Evolutionary conservation across 345 rosid genomes (phyloP).

Genomic region (Murraya koenigii): DNA sequence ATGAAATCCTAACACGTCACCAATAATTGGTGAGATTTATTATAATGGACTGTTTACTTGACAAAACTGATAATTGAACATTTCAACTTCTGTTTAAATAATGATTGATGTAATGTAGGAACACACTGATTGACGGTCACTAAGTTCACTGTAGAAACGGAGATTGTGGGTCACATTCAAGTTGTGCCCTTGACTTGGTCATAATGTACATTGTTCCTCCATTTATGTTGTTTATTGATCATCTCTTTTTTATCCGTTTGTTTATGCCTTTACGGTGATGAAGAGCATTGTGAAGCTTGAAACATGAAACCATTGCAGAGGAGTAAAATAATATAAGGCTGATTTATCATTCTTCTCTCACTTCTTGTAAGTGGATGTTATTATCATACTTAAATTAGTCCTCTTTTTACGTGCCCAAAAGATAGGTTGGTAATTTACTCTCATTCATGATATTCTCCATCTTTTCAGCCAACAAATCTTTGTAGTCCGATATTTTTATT

Average conservation of each 20-base stretch:
- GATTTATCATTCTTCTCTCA: neutral
- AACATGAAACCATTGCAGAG: neutral
- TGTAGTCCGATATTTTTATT: neutral
- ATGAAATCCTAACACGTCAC: neutral
- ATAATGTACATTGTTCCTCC: neutral
- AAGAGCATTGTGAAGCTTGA: neutral
- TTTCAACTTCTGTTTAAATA: neutral
- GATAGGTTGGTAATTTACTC: neutral
- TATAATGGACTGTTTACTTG: neutral
- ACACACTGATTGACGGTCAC: neutral
- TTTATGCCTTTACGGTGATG: neutral
- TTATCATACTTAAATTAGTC: neutral
- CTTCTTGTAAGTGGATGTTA: neutral
- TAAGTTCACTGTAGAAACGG: neutral
- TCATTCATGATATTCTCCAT: neutral
- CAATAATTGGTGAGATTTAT: neutral
- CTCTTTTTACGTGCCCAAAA: neutral
- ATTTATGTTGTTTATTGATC: neutral
- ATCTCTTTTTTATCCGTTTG: neutral
- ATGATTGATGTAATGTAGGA: neutral
- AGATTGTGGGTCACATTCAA: neutral
- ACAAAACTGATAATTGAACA: neutral
- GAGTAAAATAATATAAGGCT: neutral
- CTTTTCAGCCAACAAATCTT: neutral
- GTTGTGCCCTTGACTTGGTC: neutral